phyloP scores from a whole-genome alignment of 2,329 filamentous ascomycete species.

The Aureobasidium subglaciale region DNA sequence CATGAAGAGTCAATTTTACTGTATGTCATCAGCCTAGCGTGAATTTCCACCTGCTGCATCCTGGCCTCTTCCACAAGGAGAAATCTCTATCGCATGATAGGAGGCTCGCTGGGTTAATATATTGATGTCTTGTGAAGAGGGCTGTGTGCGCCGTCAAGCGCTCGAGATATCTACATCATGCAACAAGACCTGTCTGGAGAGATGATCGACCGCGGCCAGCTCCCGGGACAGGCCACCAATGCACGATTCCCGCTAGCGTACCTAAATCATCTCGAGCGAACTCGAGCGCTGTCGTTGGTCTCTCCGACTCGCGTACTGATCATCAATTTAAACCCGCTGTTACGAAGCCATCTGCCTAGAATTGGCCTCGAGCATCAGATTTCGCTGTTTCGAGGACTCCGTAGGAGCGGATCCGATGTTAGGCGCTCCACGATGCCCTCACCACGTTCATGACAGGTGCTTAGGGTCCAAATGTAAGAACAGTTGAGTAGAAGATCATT shows the following conservation, averaged over 20 bases:
- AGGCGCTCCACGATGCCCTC: conserved; percentile 7
- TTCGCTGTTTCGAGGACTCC: background rate
- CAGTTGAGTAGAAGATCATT: background rate
- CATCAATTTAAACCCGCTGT: background rate
- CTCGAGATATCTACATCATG: background rate
- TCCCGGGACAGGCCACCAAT: background rate
- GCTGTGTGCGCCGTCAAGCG: background rate
- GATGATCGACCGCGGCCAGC: conserved; percentile 5
- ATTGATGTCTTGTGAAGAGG: background rate
- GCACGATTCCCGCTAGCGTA: background rate
- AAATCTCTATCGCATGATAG: background rate
- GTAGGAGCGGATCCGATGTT: background rate
- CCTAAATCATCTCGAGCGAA: background rate
- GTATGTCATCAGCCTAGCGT: background rate
- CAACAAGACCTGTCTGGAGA: background rate
- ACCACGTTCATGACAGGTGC: background rate
- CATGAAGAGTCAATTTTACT: background rate
- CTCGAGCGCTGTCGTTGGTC: background rate
- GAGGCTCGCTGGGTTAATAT: background rate
- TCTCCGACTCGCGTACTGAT: background rate
- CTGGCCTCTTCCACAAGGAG: background rate
- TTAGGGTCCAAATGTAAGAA: background rate
- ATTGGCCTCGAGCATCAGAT: background rate
- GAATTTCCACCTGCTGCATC: background rate
- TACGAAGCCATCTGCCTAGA: background rate